Evolutionary conservation across 108 stramenopile genomes (phyloP).

Genomic region (Fragilaria crotonensis): DNA sequence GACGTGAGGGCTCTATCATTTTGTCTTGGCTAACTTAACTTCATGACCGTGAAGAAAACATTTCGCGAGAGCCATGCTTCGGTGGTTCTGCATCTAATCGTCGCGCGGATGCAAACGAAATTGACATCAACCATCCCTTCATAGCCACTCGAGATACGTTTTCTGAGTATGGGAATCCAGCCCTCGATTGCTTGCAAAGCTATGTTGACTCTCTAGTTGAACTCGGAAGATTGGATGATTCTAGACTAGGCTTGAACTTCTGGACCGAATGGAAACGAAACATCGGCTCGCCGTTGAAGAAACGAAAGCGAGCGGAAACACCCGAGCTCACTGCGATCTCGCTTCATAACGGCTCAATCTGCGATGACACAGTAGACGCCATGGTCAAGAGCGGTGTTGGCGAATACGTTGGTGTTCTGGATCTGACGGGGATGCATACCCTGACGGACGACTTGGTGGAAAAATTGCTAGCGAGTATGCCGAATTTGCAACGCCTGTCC

Average conservation of each 20-base stretch:
- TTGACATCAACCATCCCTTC: constrained; percentile 71
- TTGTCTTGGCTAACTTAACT: constrained; percentile 2
- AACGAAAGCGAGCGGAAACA: neutral
- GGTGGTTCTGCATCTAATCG: constrained; percentile 34
- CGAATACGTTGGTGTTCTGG: constrained; percentile 46
- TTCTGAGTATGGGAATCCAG: constrained; percentile 58
- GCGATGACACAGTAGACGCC: constrained; percentile 45
- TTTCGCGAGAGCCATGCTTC: constrained; percentile 33
- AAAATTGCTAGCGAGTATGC: constrained; percentile 18
- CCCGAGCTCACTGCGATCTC: constrained; percentile 37
- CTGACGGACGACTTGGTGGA: constrained; percentile 47
- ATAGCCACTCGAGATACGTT: constrained; percentile 23
- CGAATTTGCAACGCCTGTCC: constrained; percentile 44
- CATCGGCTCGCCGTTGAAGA: neutral
- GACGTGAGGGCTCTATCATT: neutral
- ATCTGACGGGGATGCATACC: constrained; percentile 59
- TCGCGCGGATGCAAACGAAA: constrained; percentile 66
- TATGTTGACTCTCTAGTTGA: constrained; percentile 73
- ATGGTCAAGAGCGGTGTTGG: constrained; percentile 48
- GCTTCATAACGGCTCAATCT: constrained; percentile 56
- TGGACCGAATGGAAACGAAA: constrained; percentile 52
- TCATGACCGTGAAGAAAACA: constrained; percentile 7
- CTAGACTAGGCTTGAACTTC: constrained; percentile 51
- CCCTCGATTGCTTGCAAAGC: constrained; percentile 55
- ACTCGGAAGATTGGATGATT: constrained; percentile 69